phyloP scores from a whole-genome alignment of 129 eudicot species.

The Scalesia atractyloides region DNA sequence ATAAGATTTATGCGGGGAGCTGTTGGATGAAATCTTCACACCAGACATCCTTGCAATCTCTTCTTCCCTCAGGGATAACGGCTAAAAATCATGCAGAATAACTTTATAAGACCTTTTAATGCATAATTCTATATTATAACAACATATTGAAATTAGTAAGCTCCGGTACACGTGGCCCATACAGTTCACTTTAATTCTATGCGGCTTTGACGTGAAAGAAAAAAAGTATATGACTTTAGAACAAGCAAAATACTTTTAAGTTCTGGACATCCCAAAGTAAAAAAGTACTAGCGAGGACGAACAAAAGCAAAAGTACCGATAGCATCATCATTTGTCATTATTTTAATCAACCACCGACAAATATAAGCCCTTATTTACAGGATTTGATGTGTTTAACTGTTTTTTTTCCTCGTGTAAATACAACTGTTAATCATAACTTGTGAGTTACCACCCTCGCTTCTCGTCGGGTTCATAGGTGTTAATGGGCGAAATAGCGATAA shows the following conservation, averaged over 20 bases:
- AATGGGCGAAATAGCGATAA: no score
- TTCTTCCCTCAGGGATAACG: constrained; percentile 52
- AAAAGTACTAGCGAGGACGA: background rate
- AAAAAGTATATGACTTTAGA: background rate
- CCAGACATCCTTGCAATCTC: constrained; percentile 54
- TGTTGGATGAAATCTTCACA: constrained; percentile 53
- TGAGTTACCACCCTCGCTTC: no score
- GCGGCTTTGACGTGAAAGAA: background rate
- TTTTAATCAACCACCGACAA: background rate
- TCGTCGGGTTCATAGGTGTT: no score
- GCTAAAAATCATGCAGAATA: constrained; percentile 39
- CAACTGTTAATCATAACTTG: background rate
- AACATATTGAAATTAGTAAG: background rate
- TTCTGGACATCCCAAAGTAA: constrained; percentile 16
- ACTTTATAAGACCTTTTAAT: background rate
- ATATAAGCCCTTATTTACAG: background rate
- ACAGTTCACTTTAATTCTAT: constrained; percentile 9
- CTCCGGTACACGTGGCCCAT: constrained; percentile 1
- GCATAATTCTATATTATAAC: background rate
- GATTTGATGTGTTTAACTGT: background rate
- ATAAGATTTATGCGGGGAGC: constrained; percentile 63
- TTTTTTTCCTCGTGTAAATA: background rate
- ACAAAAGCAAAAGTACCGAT: background rate
- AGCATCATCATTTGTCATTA: background rate
- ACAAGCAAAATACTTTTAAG: constrained; percentile 1